These are phyloP conservation scores for Vigna radiata DNA, from an alignment of 306 rosid species.

Conservation along the genomic window DNA sequence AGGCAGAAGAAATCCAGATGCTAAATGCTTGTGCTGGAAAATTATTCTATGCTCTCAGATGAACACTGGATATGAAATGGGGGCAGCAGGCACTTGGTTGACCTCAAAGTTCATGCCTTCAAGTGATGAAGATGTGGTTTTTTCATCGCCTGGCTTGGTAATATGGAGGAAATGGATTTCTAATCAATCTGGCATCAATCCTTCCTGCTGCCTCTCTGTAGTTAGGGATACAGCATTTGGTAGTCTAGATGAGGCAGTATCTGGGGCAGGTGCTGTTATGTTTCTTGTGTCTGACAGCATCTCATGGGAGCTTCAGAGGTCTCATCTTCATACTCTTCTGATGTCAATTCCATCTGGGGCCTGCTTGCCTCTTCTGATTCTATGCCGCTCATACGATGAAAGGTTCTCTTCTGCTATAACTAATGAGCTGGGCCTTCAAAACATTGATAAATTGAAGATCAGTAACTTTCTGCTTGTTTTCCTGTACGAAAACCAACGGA, in stretches of 20 bases:
- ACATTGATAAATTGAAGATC: slow-evolving; percentile 67
- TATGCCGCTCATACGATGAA: slow-evolving; percentile 54
- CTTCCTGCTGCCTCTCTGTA: slow-evolving; percentile 78
- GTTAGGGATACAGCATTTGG: slow-evolving; percentile 64
- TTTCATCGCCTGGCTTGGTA: slow-evolving; percentile 72
- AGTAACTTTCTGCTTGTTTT: slow-evolving; percentile 66
- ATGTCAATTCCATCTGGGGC: slow-evolving; percentile 75
- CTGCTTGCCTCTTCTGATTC: slow-evolving; percentile 80
- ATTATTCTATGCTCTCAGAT: slow-evolving; percentile 65
- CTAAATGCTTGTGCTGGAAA: slow-evolving; percentile 89
- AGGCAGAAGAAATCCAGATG: slow-evolving; percentile 64
- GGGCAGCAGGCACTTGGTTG: slow-evolving; percentile 72
- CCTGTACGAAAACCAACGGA: slow-evolving; percentile 62
- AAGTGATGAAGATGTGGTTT: slow-evolving; percentile 51
- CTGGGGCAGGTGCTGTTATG: slow-evolving; percentile 80
- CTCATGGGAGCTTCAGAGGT: slow-evolving; percentile 73
- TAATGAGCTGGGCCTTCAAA: slow-evolving; percentile 67
- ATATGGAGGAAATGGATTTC: slow-evolving; percentile 84
- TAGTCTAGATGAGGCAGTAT: slow-evolving; percentile 55
- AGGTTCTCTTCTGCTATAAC: slow-evolving; percentile 56
- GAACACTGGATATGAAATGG: slow-evolving; percentile 48
- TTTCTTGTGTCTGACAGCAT: slow-evolving; percentile 72
- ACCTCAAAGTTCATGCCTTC: slow-evolving; percentile 80
- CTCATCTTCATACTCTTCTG: slow-evolving; percentile 68
- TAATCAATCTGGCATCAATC: slow-evolving; percentile 54